Evolutionary conservation across 306 rosid species (phyloP), one percentile per base, ranked within the genome.

Genomic region (Benincasa hispida): DNA sequence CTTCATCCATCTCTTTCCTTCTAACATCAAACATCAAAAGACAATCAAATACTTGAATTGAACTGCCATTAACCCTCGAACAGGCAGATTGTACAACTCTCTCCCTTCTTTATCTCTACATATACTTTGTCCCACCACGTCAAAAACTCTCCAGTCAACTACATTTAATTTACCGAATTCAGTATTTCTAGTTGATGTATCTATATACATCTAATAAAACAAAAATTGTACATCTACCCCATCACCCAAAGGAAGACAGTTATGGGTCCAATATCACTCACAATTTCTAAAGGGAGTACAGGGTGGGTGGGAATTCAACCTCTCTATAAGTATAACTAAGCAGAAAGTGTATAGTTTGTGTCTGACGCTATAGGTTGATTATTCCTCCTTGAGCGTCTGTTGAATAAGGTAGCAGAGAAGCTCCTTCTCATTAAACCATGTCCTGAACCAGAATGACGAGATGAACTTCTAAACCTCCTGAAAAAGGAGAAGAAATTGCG

Each of bases 401-500:
- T 69, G 14, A 88, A 74, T 65, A 83, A 59, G 2, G 84, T 30
- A 72, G 62, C 55, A 61, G 88, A 83, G 28, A 81, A 75, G 55
- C 88, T 79, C 76, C 88, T 82, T 22, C 76, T 70, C 0, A 60
- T 53, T 24, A 39, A 12, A 24, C 72, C 77, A 1, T 74, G 63
- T 54, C 68, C 82, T 14, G 85, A 25, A 32, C 77, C 78, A 9
- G 84, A 79, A 42, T 84, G 81, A 54, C 84, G 80, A 56, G 89
- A 84, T 2, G 89, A 74, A 74, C 54, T 81, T 77, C 88, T 82
- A 56, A 75, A 68, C 81, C 91, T 83, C 62, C 90, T 77, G 2
- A 90, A 80, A 62, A 77, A 79, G 2, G 95, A 88, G n/a, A 85
- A 48, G 28, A 90, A 35, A 61, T 37, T 85, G 4, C 86, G 86